Base-by-base conservation (phyloP, 2,329 filamentous ascomycete genomes). In the Didymellaceae sp. region DNA sequence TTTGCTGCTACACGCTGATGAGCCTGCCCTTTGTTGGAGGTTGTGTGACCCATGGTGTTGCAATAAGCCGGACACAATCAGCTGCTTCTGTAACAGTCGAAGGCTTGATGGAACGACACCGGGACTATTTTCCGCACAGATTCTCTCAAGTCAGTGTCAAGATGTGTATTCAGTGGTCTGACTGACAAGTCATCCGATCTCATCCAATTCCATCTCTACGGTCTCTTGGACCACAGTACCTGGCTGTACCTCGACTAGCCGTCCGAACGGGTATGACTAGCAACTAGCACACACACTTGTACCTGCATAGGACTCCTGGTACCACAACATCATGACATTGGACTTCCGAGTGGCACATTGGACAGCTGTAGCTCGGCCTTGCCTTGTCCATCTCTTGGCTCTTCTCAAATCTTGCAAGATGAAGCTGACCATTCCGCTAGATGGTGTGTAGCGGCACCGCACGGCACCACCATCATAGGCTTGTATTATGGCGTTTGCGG, bases 81-180 rank as follows among this genome's bases (percentile, higher is more conserved):
- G 55, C 51, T 43, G n/a, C n/a, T 22, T 28, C 32, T 33, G 53
- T 65, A 52, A 60, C 60, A 65, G 37, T 58, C 61, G 56, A 58
- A 62, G 58, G 56, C 46, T 13, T 35, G 46, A 59, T 16, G 37
- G 45, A 56, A 48, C 21, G 39, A 47, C 40, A 55, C 38, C 37
- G 34, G 50, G 45, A 28, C 5, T 3, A 5, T 28, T 7, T 13
- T 13, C 11, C 26, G 26, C 26, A n/a, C n/a, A n/a, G n/a, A n/a
- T n/a, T n/a, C n/a, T n/a, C n/a, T n/a, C n/a, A n/a, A n/a, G n/a
- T n/a, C n/a, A n/a, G n/a, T n/a, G n/a, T n/a, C n/a, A n/a, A n/a
- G n/a, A n/a, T n/a, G n/a, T n/a, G n/a, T n/a, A n/a, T n/a, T n/a
- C n/a, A n/a, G n/a, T n/a, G n/a, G n/a, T n/a, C n/a, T n/a, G n/a